Percentiles rank a stretch among this genome's conserved stretches.
Evolutionary conservation across 106 monocot genomes (phyloP).

Genomic region (Dendrobium catenatum): DNA sequence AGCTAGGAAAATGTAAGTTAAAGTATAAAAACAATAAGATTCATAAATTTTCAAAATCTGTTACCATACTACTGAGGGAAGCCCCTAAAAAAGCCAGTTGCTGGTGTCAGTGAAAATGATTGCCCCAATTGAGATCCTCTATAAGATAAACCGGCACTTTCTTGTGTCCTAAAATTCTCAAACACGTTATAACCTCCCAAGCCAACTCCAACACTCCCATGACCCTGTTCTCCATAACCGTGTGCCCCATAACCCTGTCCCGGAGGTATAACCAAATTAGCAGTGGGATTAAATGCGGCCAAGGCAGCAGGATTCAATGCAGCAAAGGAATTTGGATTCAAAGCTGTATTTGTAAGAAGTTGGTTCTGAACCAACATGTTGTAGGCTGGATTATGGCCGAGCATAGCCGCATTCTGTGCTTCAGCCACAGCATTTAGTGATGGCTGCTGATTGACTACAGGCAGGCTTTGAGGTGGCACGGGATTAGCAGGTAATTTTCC

Average conservation of each 20-base stretch:
- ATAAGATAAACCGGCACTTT: slow-evolving; percentile 3
- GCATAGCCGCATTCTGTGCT: slow-evolving; percentile 23
- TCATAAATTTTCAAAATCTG: not conserved
- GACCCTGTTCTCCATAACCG: not conserved
- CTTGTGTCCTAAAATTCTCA: not conserved
- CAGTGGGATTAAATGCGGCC: slow-evolving; percentile 9
- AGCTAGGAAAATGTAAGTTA: not conserved
- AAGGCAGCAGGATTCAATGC: slow-evolving; percentile 16
- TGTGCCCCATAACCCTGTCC: slow-evolving; percentile 4
- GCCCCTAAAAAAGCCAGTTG: not conserved
- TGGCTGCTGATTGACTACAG: slow-evolving; percentile 11
- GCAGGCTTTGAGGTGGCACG: not conserved
- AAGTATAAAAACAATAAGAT: not conserved
- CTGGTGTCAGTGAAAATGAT: not conserved
- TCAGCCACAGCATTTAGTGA: slow-evolving; percentile 15
- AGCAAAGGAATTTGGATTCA: slow-evolving; percentile 9
- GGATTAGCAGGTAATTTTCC: not conserved
- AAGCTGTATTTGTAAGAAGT: slow-evolving; percentile 7
- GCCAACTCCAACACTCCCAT: not conserved
- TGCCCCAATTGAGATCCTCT: slow-evolving; percentile 1
- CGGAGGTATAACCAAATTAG: slow-evolving; percentile 13
- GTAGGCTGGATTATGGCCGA: slow-evolving; percentile 26
- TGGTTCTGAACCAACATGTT: slow-evolving; percentile 18
- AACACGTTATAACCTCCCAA: not conserved
- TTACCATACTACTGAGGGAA: slow-evolving; percentile 6